Percentiles rank a stretch among this genome's conserved stretches.
Conservation (phyloP, 768 basidiomycete species). For the Obba rivulosa region DNA sequence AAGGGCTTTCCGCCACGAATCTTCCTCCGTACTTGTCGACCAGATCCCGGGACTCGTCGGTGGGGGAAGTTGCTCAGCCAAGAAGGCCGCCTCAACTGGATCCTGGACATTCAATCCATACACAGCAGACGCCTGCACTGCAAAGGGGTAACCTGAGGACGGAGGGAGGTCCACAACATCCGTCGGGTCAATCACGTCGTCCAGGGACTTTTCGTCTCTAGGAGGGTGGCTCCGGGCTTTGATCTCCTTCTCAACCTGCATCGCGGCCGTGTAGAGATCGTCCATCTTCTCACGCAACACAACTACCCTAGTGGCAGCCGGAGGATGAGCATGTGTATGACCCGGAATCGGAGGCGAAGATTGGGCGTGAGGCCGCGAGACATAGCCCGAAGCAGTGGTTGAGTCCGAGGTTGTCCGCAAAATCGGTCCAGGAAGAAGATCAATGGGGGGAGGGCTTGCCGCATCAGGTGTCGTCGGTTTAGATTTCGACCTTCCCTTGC, state of each 20-base stretch:
- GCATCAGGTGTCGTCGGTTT: conserved; percentile 46
- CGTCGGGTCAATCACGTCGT: conserved; percentile 75
- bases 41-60: conserved; percentile 57
- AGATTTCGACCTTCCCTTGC: conserved; percentile 60
- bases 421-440: conserved; percentile 16
- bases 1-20: conserved; percentile 72
- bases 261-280: conserved; percentile 63
- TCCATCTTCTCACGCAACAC: conserved; percentile 81
- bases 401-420: conserved; percentile 65
- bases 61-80: conserved; percentile 71
- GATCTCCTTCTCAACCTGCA: conserved; percentile 70
- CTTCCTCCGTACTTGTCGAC: conserved; percentile 48
- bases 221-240: conserved; percentile 41
- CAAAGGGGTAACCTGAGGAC: conserved; percentile 63
- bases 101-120: conserved; percentile 71
- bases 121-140: conserved; percentile 68
- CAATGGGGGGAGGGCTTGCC: conserved; percentile 18
- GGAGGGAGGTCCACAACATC: conserved; percentile 76
- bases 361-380: conserved; percentile 21
- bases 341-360: conserved; percentile 33
- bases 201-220: conserved; percentile 31
- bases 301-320: conserved; percentile 42
- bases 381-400: conserved; percentile 42
- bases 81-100: conserved; percentile 67
- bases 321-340: conserved; percentile 24